Base-by-base conservation (phyloP, 2,329 filamentous ascomycete genomes). In the Pseudogymnoascus sp. region DNA sequence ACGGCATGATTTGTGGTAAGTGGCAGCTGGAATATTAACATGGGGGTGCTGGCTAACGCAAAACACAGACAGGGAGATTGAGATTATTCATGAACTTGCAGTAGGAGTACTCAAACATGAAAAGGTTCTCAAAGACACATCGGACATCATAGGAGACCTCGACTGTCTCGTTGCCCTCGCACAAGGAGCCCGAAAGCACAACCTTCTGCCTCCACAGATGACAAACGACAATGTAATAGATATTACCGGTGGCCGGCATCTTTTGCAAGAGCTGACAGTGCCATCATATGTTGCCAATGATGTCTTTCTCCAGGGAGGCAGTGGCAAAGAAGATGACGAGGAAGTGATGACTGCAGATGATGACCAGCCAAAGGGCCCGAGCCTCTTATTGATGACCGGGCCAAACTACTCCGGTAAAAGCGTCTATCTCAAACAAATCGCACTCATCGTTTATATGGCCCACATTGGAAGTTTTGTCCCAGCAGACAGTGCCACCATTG, bases 341-440 rank as follows among this genome's bases (percentile, higher is more conserved):
- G 64, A 68, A 5, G 10, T 4, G 8, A 12, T 56, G n/a, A 7
- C 28, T 34, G 5, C 4, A 18, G 14, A 14, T 12, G 28, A 56
- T 10, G 21, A 11, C 50, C 50, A 34, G 12, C 25, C 4, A 12
- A 67, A 74, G 4, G 72, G 72, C 2, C 86, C 89, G 11, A 91
- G 84, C 67, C 88, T 91, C 76, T 73, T 97, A 11, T 78, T 97
- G 5, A 75, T 99, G 70, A 97, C 95, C 0, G 95, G 95, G 0
- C 93, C 95, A 4, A 99, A 99, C 69, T 96, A 95, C 73, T 97
- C 95, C 0, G 95, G 95, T 0, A 99, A 99, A 75, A 97, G 92
- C 69, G 85, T 97, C 0, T 97, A 96, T 74, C 82, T 97, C 72
- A 99, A 96, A 74, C 93, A 99, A 73, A 85, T 91, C 34, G 95